Conservation (phyloP, 495 filamentous ascomycete species). For the Aspergillus cristatus region DNA sequence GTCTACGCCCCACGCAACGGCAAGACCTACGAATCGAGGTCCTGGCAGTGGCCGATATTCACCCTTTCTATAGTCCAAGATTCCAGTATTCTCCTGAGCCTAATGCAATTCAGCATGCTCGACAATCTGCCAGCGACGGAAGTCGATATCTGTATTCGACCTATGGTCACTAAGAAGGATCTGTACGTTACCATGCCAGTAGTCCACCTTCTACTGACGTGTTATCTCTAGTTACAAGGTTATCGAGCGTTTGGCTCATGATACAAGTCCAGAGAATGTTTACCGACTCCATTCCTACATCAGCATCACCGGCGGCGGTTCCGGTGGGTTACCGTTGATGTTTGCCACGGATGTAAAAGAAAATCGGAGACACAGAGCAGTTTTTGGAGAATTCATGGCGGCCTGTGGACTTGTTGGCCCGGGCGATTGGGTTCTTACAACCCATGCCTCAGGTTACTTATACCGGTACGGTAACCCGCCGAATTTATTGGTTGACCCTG, state of each 20-base stretch:
- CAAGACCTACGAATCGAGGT: no score
- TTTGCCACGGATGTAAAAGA: slow-evolving; percentile 20
- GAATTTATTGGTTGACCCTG: background rate
- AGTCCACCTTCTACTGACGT: background rate
- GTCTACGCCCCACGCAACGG: no score
- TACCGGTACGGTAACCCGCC: slow-evolving; percentile 1
- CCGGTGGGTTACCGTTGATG: slow-evolving; percentile 11
- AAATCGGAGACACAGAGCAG: slow-evolving; percentile 18
- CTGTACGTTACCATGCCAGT: slow-evolving; percentile 1
- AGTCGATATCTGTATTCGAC: background rate
- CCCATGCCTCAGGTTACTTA: slow-evolving; percentile 11
- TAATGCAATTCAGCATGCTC: background rate
- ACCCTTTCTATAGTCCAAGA: slow-evolving; percentile 24
- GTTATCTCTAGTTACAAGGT: slow-evolving; percentile 10
- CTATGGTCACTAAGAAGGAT: background rate
- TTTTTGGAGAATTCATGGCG: slow-evolving; percentile 12
- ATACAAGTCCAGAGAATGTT: slow-evolving; percentile 11
- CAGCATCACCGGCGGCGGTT: slow-evolving; percentile 22
- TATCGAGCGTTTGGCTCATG: slow-evolving; percentile 13
- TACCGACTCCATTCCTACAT: slow-evolving; percentile 20
- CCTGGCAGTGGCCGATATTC: slow-evolving; percentile 15
- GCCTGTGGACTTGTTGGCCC: slow-evolving; percentile 8
- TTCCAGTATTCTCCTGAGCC: slow-evolving; percentile 10
- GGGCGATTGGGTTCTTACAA: slow-evolving; percentile 22
- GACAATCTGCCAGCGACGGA: background rate